These are phyloP conservation scores for Elsinoe perseae DNA, from an alignment of 2,329 filamentous ascomycete species.

Conservation along the genomic window DNA sequence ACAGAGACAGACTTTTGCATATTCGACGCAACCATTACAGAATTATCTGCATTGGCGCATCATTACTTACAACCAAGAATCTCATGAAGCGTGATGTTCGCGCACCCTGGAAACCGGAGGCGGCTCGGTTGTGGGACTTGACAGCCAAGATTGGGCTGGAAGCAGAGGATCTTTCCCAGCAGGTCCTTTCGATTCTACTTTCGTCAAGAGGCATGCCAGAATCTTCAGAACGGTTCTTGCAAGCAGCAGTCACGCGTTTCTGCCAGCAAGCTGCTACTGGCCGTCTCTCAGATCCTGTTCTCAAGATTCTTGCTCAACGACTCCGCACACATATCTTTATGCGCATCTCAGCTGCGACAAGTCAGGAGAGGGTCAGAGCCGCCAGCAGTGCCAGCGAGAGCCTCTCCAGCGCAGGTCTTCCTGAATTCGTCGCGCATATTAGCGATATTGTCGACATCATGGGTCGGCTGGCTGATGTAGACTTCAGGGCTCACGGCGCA, in stretches of 20 bases:
- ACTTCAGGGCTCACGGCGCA: constrained; percentile 57
- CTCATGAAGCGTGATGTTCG: constrained; percentile 73
- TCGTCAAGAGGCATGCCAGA: constrained; percentile 44
- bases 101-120: constrained; percentile 67
- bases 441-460: constrained; percentile 62
- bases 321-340: constrained; percentile 59
- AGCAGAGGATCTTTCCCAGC: constrained; percentile 29
- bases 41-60: constrained; percentile 65
- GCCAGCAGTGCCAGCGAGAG: constrained; percentile 62
- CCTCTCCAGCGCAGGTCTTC: constrained; percentile 60
- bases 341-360: constrained; percentile 57
- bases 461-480: constrained; percentile 56
- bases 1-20: constrained; percentile 54
- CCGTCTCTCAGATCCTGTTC: constrained; percentile 49
- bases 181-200: constrained; percentile 43
- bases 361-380: constrained; percentile 62
- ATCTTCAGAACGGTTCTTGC: constrained; percentile 37
- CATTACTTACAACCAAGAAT: constrained; percentile 74
- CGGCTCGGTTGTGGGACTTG: constrained; percentile 60
- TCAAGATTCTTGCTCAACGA: constrained; percentile 61
- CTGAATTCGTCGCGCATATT: constrained; percentile 64
- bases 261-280: constrained; percentile 37
- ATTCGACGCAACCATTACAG: constrained; percentile 52
- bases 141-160: constrained; percentile 13
- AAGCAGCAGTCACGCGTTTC: constrained; percentile 40